These are phyloP conservation scores for Lasiosphaeria hispida DNA, from an alignment of 495 filamentous ascomycete genomes.

Conservation along the genomic window DNA sequence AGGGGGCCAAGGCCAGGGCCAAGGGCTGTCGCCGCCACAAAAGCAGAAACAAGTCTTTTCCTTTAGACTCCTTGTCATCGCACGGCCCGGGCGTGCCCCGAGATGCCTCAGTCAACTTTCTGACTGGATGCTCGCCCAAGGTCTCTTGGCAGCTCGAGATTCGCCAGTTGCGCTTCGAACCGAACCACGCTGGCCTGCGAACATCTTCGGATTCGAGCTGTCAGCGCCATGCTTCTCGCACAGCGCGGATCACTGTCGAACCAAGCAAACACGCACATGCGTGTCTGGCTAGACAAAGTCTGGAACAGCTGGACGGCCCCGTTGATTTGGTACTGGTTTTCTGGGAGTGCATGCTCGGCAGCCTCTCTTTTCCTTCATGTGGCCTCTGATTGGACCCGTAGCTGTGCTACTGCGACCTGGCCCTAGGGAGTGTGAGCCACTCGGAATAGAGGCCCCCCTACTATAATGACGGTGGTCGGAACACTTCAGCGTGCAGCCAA, in stretches of 20 bases:
- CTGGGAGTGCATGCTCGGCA: neutral
- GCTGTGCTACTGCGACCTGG: neutral
- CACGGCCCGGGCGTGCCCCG: slow-evolving; percentile 5
- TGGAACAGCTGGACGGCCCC: neutral
- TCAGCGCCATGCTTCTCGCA: neutral
- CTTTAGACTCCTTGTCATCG: slow-evolving; percentile 16
- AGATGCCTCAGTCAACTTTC: slow-evolving; percentile 1
- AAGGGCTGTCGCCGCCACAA: slow-evolving; percentile 15
- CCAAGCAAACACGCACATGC: slow-evolving; percentile 7
- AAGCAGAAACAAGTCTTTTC: slow-evolving; percentile 21
- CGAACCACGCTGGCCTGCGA: slow-evolving; percentile 1
- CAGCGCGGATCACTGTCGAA: neutral
- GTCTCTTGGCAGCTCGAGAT: slow-evolving; percentile 7
- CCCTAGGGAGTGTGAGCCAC: slow-evolving; percentile 10
- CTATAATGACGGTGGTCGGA: slow-evolving; percentile 4
- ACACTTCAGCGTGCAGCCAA: slow-evolving; percentile 21
- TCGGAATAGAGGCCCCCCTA: slow-evolving; percentile 10
- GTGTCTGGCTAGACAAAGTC: neutral
- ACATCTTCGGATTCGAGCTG: neutral
- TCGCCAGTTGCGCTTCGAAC: neutral
- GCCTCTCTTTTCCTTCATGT: neutral
- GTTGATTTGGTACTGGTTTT: slow-evolving; percentile 2
- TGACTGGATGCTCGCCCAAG: neutral
- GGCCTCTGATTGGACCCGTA: slow-evolving; percentile 11
- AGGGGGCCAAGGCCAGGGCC: slow-evolving; percentile 11